Percentiles rank a stretch among this genome's conserved stretches.
Conservation (phyloP, 2,329 filamentous ascomycete species). For the Podosphaera leucotricha region DNA sequence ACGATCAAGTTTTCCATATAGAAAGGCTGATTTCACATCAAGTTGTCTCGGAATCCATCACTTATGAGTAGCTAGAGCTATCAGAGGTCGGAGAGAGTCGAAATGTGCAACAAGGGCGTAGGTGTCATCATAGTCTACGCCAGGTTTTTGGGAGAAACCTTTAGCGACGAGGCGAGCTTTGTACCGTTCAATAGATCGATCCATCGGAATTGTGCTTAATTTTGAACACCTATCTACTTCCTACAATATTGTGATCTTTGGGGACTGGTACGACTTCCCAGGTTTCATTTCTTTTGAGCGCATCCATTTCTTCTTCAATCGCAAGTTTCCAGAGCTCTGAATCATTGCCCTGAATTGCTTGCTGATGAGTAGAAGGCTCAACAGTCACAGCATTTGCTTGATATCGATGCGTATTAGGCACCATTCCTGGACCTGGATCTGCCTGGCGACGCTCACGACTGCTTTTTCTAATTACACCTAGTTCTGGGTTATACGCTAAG, state of each 20-base stretch:
- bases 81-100: neutral
- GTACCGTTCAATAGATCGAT: neutral
- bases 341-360: neutral
- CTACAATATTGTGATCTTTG: neutral
- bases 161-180: constrained; percentile 1
- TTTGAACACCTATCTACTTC: neutral
- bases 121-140: neutral
- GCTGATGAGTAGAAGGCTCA: neutral
- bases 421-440: no score
- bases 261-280: neutral
- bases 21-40: neutral
- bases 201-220: neutral
- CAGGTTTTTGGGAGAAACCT: constrained; percentile 1
- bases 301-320: constrained; percentile 1
- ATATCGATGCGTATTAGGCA: no score
- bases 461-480: no score
- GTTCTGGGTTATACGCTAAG: no score
- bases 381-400: neutral
- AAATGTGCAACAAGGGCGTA: neutral
- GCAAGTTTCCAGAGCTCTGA: neutral
- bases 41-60: neutral
- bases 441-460: no score
- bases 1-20: neutral
- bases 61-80: neutral
- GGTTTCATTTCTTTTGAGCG: neutral